phyloP scores from a whole-genome alignment of 768 basidiomycete genomes.

The Tylopilus balloui region DNA sequence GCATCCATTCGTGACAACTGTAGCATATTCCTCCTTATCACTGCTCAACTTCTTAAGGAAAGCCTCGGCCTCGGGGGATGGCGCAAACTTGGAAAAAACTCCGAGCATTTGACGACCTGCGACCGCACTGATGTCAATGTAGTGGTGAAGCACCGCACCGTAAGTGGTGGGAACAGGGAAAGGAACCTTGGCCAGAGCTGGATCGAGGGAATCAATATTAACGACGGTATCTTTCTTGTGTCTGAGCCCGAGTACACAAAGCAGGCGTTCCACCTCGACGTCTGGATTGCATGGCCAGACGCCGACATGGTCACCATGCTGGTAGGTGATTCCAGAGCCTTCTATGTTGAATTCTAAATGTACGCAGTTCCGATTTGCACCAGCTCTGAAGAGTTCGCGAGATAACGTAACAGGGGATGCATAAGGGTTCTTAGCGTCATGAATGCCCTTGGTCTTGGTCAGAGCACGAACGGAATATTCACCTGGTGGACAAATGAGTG shows the following conservation, averaged over 20 bases:
- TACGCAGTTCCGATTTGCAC: slow-evolving; percentile 82
- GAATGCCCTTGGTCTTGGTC: slow-evolving; percentile 89
- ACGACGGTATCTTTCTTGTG: slow-evolving; percentile 81
- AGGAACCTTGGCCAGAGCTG: slow-evolving; percentile 95
- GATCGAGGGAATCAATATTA: slow-evolving; percentile 94
- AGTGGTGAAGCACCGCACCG: slow-evolving; percentile 88
- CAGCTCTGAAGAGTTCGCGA: slow-evolving; percentile 79
- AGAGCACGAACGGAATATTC: slow-evolving; percentile 95
- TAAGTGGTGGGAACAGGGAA: slow-evolving; percentile 98
- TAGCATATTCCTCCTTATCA: slow-evolving; percentile 83
- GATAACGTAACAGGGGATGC: slow-evolving; percentile 74
- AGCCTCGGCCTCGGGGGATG: slow-evolving; percentile 69
- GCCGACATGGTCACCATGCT: slow-evolving; percentile 97
- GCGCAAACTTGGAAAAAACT: slow-evolving; percentile 82
- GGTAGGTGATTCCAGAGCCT: slow-evolving; percentile 96
- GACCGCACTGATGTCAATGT: slow-evolving; percentile 93
- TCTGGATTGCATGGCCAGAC: slow-evolving; percentile 97
- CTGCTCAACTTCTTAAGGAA: slow-evolving; percentile 72
- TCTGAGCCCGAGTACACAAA: slow-evolving; percentile 79
- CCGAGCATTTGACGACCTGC: slow-evolving; percentile 93
- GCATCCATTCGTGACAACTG: slow-evolving; percentile 73
- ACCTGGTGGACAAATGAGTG: slow-evolving; percentile 40
- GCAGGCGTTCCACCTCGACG: slow-evolving; percentile 82
- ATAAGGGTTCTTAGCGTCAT: slow-evolving; percentile 97
- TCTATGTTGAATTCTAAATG: slow-evolving; percentile 93